These are phyloP conservation scores for Nicotiana knightiana DNA, from an alignment of 257 asterid genomes.

Conservation along the genomic window DNA sequence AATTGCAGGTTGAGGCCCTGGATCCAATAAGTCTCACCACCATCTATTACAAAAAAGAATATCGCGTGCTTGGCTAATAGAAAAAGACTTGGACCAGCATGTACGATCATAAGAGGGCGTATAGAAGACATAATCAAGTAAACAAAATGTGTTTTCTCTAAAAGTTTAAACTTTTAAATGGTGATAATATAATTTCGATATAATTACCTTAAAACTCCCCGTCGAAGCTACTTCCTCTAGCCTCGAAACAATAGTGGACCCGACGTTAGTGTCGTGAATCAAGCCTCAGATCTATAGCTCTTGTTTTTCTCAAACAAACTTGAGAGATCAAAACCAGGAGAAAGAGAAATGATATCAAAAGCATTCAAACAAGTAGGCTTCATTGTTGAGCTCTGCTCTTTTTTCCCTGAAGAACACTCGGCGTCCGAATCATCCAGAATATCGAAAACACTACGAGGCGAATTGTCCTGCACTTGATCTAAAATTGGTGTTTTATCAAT, in stretches of 20 bases:
- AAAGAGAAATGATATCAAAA: slow-evolving; percentile 8
- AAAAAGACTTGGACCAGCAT: background rate
- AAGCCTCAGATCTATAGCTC: background rate
- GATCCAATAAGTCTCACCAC: background rate
- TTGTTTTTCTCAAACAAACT: slow-evolving; percentile 1
- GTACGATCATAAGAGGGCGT: background rate
- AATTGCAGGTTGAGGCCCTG: background rate
- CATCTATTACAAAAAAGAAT: background rate
- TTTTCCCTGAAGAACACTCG: background rate
- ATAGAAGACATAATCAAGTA: background rate
- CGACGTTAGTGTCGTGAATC: background rate
- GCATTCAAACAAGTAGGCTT: slow-evolving; percentile 15
- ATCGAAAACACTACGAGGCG: background rate
- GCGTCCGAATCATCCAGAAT: background rate
- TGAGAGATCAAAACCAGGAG: slow-evolving; percentile 13
- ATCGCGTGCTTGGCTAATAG: background rate
- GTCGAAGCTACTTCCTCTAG: slow-evolving; percentile 1
- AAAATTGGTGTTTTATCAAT: background rate
- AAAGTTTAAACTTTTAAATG: background rate
- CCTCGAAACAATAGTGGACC: background rate
- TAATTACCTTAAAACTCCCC: background rate
- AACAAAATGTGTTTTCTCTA: background rate
- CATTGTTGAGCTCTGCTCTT: background rate
- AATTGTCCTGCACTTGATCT: background rate
- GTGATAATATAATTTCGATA: background rate